A percentile compares a stretch with the other conserved stretches of the same genome.
Evolutionary conservation across 805 yeast genomes (phyloP).

Genomic region (Candida namnaoensis): DNA sequence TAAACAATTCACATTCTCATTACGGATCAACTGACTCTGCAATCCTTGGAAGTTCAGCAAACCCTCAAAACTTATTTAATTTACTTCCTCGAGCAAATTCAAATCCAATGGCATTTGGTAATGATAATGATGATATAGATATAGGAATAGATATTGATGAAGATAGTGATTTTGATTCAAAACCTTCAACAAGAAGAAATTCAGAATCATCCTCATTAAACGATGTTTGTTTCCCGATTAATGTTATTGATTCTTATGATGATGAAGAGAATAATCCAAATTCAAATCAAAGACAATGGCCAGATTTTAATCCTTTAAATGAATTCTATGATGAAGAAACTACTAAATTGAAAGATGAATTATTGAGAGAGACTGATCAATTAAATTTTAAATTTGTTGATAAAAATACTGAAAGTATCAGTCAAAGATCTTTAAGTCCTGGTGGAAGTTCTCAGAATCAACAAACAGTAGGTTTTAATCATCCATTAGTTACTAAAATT

Average conservation of each 20-base stretch:
- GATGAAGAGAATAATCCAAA: conserved; percentile 14
- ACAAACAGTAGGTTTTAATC: conserved; percentile 26
- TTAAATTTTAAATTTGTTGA: conserved; percentile 27
- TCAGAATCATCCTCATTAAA: conserved; percentile 66
- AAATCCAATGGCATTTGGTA: neutral
- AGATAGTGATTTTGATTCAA: conserved; percentile 26
- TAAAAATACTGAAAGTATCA: conserved; percentile 16
- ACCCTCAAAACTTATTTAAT: too few species aligned
- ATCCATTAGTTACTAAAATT: conserved; percentile 33
- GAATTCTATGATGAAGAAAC: conserved; percentile 72
- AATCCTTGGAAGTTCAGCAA: too few species aligned
- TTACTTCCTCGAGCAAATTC: conserved; percentile 1
- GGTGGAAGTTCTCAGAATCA: neutral
- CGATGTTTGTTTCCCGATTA: conserved; percentile 85
- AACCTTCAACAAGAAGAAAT: conserved; percentile 31
- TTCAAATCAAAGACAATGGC: conserved; percentile 50
- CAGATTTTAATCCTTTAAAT: conserved; percentile 66
- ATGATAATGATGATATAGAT: conserved; percentile 1
- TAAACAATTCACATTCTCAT: conserved; percentile 5
- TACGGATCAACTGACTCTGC: conserved; percentile 1
- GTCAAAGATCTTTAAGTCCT: neutral
- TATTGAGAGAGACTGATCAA: conserved; percentile 26
- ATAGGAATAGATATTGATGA: conserved; percentile 6
- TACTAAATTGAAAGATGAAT: conserved; percentile 34
- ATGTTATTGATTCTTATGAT: conserved; percentile 31